Percentiles rank a stretch among this genome's conserved stretches.
These are phyloP conservation scores for Babesia sp. DNA, from an alignment of 169 alveolate genomes.

Conservation along the genomic window DNA sequence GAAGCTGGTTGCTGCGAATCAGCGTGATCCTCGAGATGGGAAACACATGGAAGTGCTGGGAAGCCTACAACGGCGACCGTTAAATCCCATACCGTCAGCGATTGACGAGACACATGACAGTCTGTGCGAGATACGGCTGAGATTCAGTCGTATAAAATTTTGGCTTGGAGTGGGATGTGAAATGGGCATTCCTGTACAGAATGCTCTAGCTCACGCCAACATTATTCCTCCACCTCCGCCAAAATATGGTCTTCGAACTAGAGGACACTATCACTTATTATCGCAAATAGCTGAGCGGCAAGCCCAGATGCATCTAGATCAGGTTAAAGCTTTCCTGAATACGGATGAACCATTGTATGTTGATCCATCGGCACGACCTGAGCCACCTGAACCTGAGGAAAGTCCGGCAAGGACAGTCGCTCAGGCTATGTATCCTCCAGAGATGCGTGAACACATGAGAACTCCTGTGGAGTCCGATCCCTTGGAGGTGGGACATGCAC, in stretches of 20 bases:
- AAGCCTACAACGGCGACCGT: constrained; percentile 69
- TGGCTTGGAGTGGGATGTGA: constrained; percentile 86
- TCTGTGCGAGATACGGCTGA: constrained; percentile 79
- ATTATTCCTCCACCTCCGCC: constrained; percentile 81
- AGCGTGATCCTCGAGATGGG: constrained; percentile 86
- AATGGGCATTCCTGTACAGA: constrained; percentile 67
- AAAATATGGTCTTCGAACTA: constrained; percentile 70
- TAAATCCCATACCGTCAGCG: constrained; percentile 70
- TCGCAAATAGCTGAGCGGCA: constrained; percentile 56
- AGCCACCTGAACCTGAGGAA: constrained; percentile 61
- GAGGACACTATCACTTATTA: constrained; percentile 65
- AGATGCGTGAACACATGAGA: constrained; percentile 47
- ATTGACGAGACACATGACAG: constrained; percentile 74
- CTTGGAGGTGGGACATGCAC: constrained; percentile 28
- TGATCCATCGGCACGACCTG: constrained; percentile 27
- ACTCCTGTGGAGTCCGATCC: constrained; percentile 55
- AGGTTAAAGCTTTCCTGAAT: constrained; percentile 52
- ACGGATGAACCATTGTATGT: constrained; percentile 28
- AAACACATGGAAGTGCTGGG: constrained; percentile 87
- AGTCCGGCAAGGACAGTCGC: constrained; percentile 58
- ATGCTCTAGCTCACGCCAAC: constrained; percentile 63
- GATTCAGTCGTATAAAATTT: constrained; percentile 83
- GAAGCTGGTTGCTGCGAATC: constrained; percentile 85
- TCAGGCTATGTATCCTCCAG: constrained; percentile 47
- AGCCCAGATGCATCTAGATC: constrained; percentile 44